phyloP scores from a whole-genome alignment of 2,329 filamentous ascomycete genomes.

The Geosmithia flava region DNA sequence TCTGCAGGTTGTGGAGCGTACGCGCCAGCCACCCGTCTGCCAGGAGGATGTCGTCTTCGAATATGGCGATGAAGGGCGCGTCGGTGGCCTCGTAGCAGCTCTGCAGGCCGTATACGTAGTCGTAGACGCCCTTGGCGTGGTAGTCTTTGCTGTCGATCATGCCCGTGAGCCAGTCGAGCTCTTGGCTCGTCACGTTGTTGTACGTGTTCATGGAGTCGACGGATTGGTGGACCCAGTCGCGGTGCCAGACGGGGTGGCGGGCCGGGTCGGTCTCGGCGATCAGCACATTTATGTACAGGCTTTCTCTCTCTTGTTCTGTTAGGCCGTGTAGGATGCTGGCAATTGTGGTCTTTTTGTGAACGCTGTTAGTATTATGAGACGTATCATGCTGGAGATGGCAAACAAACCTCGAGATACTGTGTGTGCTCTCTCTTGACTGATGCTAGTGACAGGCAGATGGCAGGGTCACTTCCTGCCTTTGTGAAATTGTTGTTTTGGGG shows the following conservation, averaged over 20 bases:
- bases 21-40: constrained; percentile 83
- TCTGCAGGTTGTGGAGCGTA: constrained; percentile 54
- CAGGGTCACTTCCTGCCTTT: background rate
- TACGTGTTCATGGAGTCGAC: constrained; percentile 1
- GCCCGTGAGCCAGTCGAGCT: background rate
- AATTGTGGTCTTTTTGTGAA: background rate
- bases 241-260: constrained; percentile 1
- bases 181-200: background rate
- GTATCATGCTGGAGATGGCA: background rate
- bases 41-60: constrained; percentile 60
- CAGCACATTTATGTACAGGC: constrained; percentile 1
- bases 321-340: constrained; percentile 2
- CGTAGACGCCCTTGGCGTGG: constrained; percentile 1
- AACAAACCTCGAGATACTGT: background rate
- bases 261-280: constrained; percentile 2
- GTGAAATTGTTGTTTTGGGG: background rate
- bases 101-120: constrained; percentile 3
- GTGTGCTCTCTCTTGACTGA: constrained; percentile 2
- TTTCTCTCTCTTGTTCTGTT: background rate
- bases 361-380: background rate
- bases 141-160: constrained; percentile 1
- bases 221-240: constrained; percentile 1
- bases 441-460: constrained; percentile 1
- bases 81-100: constrained; percentile 14
- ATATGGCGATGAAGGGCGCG: constrained; percentile 50